These are phyloP conservation scores for Penicillium macrosclerotiorum DNA, from an alignment of 495 filamentous ascomycete species.

Conservation along the genomic window DNA sequence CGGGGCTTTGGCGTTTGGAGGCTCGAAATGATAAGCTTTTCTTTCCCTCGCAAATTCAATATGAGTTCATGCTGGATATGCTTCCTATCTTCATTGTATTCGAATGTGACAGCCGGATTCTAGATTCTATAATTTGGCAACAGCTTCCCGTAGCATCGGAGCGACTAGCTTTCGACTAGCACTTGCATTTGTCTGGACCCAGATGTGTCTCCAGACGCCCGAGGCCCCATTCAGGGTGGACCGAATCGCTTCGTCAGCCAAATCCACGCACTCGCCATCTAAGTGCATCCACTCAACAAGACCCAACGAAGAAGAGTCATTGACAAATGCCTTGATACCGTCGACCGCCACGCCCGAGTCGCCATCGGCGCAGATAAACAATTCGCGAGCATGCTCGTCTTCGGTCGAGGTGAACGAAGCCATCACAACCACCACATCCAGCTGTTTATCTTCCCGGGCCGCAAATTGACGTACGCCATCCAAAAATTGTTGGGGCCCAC, in stretches of 20 bases:
- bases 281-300: slow-evolving; percentile 55
- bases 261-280: slow-evolving; percentile 36
- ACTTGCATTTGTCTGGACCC: slow-evolving; percentile 65
- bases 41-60: neutral
- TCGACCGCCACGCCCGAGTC: slow-evolving; percentile 39
- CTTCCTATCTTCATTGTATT: neutral
- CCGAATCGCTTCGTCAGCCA: slow-evolving; percentile 36
- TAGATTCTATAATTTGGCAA: slow-evolving; percentile 39
- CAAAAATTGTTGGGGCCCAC: slow-evolving; percentile 40
- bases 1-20: slow-evolving; percentile 12
- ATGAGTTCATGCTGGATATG: neutral
- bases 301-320: slow-evolving; percentile 47
- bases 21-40: slow-evolving; percentile 8
- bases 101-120: too few relatives aligned
- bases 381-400: slow-evolving; percentile 61
- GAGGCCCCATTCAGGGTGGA: slow-evolving; percentile 18
- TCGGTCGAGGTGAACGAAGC: slow-evolving; percentile 57
- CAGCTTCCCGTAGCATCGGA: slow-evolving; percentile 70
- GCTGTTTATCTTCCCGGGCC: slow-evolving; percentile 36
- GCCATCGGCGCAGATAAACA: slow-evolving; percentile 64
- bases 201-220: slow-evolving; percentile 44
- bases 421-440: slow-evolving; percentile 76
- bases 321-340: slow-evolving; percentile 54
- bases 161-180: slow-evolving; percentile 88
- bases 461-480: slow-evolving; percentile 54